Evolutionary conservation across 768 basidiomycete species (phyloP), one percentile per base, ranked within the genome.

Genomic region (Hortiboletus flavorubellus): DNA sequence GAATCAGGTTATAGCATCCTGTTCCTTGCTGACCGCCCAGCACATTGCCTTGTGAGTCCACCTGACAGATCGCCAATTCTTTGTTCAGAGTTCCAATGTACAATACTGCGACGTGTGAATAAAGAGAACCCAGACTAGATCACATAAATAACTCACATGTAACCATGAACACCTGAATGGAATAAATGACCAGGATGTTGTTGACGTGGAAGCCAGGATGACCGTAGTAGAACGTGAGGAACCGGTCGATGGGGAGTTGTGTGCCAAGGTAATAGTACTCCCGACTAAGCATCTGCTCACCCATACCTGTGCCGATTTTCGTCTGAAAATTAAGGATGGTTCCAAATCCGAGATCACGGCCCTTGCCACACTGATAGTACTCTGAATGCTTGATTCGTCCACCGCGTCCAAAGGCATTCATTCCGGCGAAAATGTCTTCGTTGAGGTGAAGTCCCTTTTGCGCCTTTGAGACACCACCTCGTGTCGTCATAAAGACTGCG

Each of bases 131-230:
- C 26, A 10, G 18, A 29, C 39, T 40, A 34, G 29, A 53, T 30
- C 33, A 55, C 1, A 12, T 26, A 26, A 53, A 57, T 15, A 9
- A 85, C 91, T 72, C 67, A 93, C 91, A 67, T 18, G 93, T 93
- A 52, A 98, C 77, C 93, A 98, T 97, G 80, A 99, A 98, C 52
- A 96, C 81, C 70, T 97, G 94, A 51, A 99, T 93, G 26, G 97
- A 98, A 72, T 93, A 88, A 64, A 99, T 98, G 76, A 99, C 95
- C 68, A 99, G 78, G 65, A 98, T 98, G 70, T 99, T 98, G 81
- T 99, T 99, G 79, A 99, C 85, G 71, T 99, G 97, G 87, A 99
- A 99, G 66, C 93, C 97, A 53, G 97, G 96, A 74, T 99, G 97
- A 51, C 91, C 96, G 65, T 98, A 99, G 77, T 99, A 99, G 81